phyloP scores from a whole-genome alignment of 306 rosid species.

The Ormosia semicastrata region DNA sequence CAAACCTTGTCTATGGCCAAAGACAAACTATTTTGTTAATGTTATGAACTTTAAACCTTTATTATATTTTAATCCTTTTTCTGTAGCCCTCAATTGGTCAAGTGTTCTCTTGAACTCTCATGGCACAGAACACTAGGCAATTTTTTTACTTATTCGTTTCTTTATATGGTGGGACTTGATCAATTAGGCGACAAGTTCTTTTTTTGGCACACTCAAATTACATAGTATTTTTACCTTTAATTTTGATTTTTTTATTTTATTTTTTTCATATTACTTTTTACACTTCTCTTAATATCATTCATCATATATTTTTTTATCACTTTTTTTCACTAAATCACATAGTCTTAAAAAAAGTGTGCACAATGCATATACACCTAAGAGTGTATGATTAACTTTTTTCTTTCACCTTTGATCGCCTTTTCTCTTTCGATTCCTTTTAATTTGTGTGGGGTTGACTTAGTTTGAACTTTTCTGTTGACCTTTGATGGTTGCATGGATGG shows the following conservation, averaged over 20 bases:
- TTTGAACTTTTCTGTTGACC: slow-evolving; percentile 31
- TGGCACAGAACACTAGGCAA: slow-evolving; percentile 1
- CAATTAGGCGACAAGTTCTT: slow-evolving; percentile 28
- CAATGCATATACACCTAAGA: too few species aligned
- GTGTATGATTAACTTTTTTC: too few species aligned
- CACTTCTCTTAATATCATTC: too few species aligned
- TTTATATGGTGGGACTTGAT: background rate
- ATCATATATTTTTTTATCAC: too few species aligned
- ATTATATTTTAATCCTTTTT: background rate
- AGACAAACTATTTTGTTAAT: background rate
- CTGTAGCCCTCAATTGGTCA: background rate
- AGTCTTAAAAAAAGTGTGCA: too few species aligned
- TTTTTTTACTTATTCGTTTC: background rate
- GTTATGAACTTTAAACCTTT: background rate
- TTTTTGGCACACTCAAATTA: background rate
- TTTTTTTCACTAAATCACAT: too few species aligned
- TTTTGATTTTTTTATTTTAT: too few species aligned
- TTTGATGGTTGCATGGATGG: slow-evolving; percentile 38
- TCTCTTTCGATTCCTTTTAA: slow-evolving; percentile 3
- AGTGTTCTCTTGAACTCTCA: background rate
- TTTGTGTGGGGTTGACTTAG: slow-evolving; percentile 31
- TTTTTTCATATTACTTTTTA: too few species aligned
- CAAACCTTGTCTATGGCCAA: background rate
- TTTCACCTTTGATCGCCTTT: slow-evolving; percentile 1
- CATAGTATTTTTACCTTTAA: background rate